Conservation (phyloP, 2,329 filamentous ascomycete genomes). For the Alternaria incomplexa region DNA sequence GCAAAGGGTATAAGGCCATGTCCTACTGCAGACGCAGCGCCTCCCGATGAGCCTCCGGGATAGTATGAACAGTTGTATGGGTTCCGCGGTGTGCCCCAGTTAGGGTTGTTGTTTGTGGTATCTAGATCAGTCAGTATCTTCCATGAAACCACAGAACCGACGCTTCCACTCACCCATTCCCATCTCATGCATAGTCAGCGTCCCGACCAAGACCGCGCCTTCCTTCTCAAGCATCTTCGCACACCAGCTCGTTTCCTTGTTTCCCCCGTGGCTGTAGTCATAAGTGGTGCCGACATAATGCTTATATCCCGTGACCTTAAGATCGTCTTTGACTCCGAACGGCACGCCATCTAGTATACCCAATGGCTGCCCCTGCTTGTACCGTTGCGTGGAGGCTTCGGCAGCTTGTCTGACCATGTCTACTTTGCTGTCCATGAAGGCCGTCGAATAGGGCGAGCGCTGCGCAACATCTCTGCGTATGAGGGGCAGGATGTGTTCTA, state of each 20-base stretch:
- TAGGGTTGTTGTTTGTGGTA: constrained; percentile 82
- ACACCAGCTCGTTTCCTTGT: constrained; percentile 70
- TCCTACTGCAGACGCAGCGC: constrained; percentile 72
- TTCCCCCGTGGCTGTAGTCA: constrained; percentile 58
- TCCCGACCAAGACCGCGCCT: constrained; percentile 77
- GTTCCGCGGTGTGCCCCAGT: constrained; percentile 76
- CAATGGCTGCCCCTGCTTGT: constrained; percentile 68
- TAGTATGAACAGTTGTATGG: constrained; percentile 80
- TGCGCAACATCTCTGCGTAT: constrained; percentile 66
- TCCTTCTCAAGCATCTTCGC: constrained; percentile 73
- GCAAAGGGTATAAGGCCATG: constrained; percentile 76
- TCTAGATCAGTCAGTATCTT: constrained; percentile 52
- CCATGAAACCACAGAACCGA: not conserved
- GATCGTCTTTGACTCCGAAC: constrained; percentile 83
- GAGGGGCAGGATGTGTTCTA: constrained; percentile 72
- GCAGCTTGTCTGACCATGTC: constrained; percentile 72
- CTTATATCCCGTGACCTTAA: constrained; percentile 72
- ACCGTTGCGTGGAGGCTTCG: constrained; percentile 74
- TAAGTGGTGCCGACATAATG: constrained; percentile 69
- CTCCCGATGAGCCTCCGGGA: constrained; percentile 80
- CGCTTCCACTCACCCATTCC: constrained; percentile 63
- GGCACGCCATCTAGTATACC: constrained; percentile 82
- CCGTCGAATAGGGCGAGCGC: constrained; percentile 68
- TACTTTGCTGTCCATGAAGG: constrained; percentile 72
- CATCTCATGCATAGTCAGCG: constrained; percentile 80